Conservation (phyloP, 2,329 filamentous ascomycete species). For the Stagonosporopsis cucurbitacearum region DNA sequence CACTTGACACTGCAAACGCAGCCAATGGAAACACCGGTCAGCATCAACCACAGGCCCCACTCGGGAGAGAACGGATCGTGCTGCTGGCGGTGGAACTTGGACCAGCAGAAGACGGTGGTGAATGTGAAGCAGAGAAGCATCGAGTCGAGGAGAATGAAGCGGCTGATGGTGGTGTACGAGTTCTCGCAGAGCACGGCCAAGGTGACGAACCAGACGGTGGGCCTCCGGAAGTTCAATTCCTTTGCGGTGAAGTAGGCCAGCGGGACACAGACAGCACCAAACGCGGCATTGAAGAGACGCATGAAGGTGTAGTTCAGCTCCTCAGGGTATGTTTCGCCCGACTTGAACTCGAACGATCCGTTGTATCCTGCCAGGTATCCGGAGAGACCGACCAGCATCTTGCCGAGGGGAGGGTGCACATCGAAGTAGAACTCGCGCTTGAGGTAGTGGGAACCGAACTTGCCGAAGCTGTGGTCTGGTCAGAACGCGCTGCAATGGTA, state of each 20-base stretch:
- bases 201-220: conserved; percentile 92
- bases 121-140: conserved; percentile 99
- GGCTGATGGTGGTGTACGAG: conserved; percentile 98
- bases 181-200: conserved; percentile 99
- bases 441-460: conserved; percentile 98
- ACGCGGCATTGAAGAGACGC: conserved; percentile 95
- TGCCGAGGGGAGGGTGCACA: conserved; percentile 93
- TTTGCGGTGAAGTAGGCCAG: conserved; percentile 94
- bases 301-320: conserved; percentile 98
- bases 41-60: conserved; percentile 93
- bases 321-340: conserved; percentile 90
- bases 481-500: conserved; percentile 20
- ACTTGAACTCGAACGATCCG: conserved; percentile 99
- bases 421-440: conserved; percentile 99
- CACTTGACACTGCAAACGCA: conserved; percentile 99
- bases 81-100: conserved; percentile 91
- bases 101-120: conserved; percentile 95
- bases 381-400: conserved; percentile 96
- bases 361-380: conserved; percentile 98
- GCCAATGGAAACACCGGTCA: conserved; percentile 94
- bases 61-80: conserved; percentile 84
- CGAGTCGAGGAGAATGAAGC: conserved; percentile 96
- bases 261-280: conserved; percentile 90
- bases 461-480: conserved; percentile 73
- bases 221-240: conserved; percentile 83